Percentiles rank a stretch among this genome's conserved stretches.
Conservation (phyloP, 169 alveolate genomes). For the Amoebophrya sp. region DNA sequence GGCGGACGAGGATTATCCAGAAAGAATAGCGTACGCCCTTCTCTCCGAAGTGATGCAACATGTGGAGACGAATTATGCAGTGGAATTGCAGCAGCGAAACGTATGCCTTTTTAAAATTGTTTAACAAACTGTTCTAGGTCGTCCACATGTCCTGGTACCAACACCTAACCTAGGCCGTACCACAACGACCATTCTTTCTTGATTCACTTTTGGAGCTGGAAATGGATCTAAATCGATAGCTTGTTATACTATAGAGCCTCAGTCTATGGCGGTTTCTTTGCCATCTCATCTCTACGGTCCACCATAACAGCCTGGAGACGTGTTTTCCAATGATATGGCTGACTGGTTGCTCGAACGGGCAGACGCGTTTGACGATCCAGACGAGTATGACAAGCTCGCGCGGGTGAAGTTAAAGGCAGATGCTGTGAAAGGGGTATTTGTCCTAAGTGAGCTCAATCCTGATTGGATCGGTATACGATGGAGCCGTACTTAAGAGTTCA, state of each 20-base stretch:
- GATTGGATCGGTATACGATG: too few relatives aligned
- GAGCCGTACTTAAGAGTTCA: too few relatives aligned
- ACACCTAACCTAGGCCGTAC: too few relatives aligned
- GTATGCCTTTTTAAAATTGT: too few relatives aligned
- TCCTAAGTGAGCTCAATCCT: too few relatives aligned
- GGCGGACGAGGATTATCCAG: background rate
- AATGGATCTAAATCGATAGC: too few relatives aligned
- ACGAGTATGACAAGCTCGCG: conserved; percentile 9
- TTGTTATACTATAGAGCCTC: too few relatives aligned
- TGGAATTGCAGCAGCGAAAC: background rate
- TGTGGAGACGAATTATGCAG: background rate
- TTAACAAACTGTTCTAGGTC: too few relatives aligned
- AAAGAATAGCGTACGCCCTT: background rate
- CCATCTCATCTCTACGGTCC: background rate
- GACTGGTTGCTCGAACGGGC: background rate
- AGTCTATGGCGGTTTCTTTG: too few relatives aligned
- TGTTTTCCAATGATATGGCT: background rate
- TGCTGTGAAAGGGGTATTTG: background rate
- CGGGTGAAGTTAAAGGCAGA: background rate
- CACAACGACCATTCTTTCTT: too few relatives aligned
- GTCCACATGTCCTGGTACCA: too few relatives aligned
- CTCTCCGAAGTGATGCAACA: background rate
- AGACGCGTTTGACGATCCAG: background rate
- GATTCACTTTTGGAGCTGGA: too few relatives aligned
- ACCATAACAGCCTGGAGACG: background rate